Base-by-base conservation (phyloP, 257 asterid species). In the Plectranthus barbatus region DNA sequence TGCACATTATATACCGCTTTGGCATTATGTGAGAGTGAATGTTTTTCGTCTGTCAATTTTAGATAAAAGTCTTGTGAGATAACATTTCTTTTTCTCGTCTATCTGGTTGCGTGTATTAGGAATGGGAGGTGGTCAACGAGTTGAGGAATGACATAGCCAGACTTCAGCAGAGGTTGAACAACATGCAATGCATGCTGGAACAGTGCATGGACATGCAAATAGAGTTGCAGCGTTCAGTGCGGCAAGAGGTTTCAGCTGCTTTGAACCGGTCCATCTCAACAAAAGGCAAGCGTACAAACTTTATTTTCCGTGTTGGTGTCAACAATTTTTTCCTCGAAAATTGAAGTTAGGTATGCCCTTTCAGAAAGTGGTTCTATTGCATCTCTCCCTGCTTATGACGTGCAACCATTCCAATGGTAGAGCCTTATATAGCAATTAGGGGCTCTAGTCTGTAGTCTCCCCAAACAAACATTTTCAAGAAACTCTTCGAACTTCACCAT, bases 211-310 rank as follows among this genome's bases (percentile, higher is more conserved):
- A 90, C 56, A 83, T 93, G 94, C 97, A 93, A 69, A 77, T 86
- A 47, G 97, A 93, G 71, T 67, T 93, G 81, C 99, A 90, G 60
- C 88, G 94, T 0, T 77, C 90, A 0, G 84, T 93, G 29, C 78
- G 82, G 39, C 95, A 90, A 80, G 97, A 90, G 72, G 96, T 92
- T 73, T 89, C 95, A 23, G 99, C 99, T 19, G 97, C 95, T 19
- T 74, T 89, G 62, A 89, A 87, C 70, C 74, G 94, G 24, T 53
- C 90, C 36, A 12, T 70, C 76, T 63, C 59, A 33, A 66, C 74
- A 14, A 60, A 34, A 70, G 74, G 79, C 51, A 54, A 63, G 74
- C 57, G 37, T 6, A 54, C 2, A 1, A 9, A 37, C 44, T 9
- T 37, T 9, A 3, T 37, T 37, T 37, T 11, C 51, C 9, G 15